phyloP scores from a whole-genome alignment of 2,329 filamentous ascomycete species.

The Westerdykella sp. region DNA sequence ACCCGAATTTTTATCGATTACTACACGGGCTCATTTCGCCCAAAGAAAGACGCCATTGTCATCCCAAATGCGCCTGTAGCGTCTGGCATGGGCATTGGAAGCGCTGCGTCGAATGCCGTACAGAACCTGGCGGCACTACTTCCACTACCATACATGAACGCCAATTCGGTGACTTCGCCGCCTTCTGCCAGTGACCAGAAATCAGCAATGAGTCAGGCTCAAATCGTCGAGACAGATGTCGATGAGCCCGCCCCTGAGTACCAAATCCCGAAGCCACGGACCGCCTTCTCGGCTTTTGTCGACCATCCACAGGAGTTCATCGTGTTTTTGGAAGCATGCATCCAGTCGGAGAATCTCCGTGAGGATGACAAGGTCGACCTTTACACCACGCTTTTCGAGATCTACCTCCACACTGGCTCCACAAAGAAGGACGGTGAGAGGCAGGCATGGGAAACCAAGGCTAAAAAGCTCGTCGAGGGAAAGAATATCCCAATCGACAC shows the following conservation, averaged over 20 bases:
- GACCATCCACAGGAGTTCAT: conserved; percentile 92
- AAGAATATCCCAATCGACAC: conserved; percentile 80
- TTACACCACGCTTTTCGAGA: conserved; percentile 93
- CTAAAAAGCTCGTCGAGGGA: conserved; percentile 78
- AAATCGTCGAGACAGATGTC: conserved; percentile 48
- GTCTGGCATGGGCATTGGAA: conserved; percentile 38
- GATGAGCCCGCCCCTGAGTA: conserved; percentile 57
- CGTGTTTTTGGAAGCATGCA: conserved; percentile 81
- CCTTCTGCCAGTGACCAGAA: conserved; percentile 46
- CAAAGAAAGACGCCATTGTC: conserved; percentile 58
- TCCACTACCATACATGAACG: conserved; percentile 78
- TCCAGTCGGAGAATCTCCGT: conserved; percentile 64
- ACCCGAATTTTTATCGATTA: conserved; percentile 91
- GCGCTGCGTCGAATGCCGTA: conserved; percentile 64
- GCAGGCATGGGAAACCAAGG: conserved; percentile 82
- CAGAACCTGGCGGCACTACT: conserved; percentile 81
- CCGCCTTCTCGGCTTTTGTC: conserved; percentile 93
- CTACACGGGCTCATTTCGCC: conserved; percentile 78
- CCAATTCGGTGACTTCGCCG: conserved; percentile 52
- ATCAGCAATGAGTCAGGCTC: conserved; percentile 49
- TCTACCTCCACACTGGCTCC: conserved; percentile 88
- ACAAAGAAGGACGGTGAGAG: conserved; percentile 64
- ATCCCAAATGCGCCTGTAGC: conserved; percentile 44
- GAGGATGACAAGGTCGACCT: conserved; percentile 75
- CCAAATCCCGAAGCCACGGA: conserved; percentile 72